These are phyloP conservation scores for Termitomyces sp. DNA, from an alignment of 768 basidiomycete species.

Conservation along the genomic window DNA sequence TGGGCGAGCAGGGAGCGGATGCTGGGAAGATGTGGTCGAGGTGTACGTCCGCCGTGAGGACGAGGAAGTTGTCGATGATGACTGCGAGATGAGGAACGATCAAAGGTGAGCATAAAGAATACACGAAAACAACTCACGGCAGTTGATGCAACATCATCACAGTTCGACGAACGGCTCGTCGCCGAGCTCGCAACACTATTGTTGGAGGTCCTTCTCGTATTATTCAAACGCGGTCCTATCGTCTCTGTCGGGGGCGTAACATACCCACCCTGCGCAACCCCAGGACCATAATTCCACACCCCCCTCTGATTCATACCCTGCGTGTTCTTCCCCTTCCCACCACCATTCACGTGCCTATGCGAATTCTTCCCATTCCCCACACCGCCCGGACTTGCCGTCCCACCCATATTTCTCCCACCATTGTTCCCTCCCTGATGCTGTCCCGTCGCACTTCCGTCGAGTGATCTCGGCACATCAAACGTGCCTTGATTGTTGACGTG, in stretches of 20 bases:
- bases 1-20: slow-evolving; percentile 78
- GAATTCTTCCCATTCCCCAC: too few species aligned
- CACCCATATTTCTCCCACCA: slow-evolving; percentile 14
- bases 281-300: slow-evolving; percentile 70
- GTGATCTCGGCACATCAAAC: slow-evolving; percentile 23
- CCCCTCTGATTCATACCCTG: slow-evolving; percentile 37
- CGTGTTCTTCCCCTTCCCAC: slow-evolving; percentile 23
- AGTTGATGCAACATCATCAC: slow-evolving; percentile 75
- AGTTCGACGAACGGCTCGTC: slow-evolving; percentile 46
- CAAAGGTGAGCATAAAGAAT: slow-evolving; percentile 2
- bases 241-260: slow-evolving; percentile 38
- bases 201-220: slow-evolving; percentile 45
- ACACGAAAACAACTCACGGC: slow-evolving; percentile 49
- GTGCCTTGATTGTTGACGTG: slow-evolving; percentile 19
- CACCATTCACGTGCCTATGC: slow-evolving; percentile 25
- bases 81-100: slow-evolving; percentile 30
- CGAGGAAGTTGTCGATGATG: slow-evolving; percentile 75
- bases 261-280: slow-evolving; percentile 46
- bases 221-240: slow-evolving; percentile 64
- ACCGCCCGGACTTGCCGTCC: slow-evolving; percentile 25
- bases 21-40: slow-evolving; percentile 66
- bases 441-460: slow-evolving; percentile 23
- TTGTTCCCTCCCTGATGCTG: too few species aligned
- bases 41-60: slow-evolving; percentile 77
- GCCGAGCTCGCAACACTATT: slow-evolving; percentile 46